Evolutionary conservation across 139 green algal genomes (phyloP), one percentile per base, ranked within the genome.

Genomic region (Tetraselmis striata): DNA sequence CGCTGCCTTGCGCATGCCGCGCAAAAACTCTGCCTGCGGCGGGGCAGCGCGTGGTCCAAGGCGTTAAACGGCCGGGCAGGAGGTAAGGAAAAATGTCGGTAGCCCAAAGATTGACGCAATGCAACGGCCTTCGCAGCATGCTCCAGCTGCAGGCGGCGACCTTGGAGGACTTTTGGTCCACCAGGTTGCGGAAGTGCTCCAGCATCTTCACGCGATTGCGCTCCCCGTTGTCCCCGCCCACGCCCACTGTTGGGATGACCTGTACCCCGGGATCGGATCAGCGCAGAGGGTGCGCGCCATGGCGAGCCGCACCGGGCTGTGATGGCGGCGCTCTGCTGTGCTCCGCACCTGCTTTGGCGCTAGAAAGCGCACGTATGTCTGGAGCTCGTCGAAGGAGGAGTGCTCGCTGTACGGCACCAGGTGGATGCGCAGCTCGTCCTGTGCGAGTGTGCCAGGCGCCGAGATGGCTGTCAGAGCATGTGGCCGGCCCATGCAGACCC

Each of bases 401-500:
- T 98, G 95, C 88, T 98, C 95, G 27, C 83, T 92, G 93, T 98
- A 98, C 1, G 95, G 94, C 59, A 98, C 90, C 58, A 97, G 89
- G 83, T 97, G 89, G 28, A 96, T 67, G 45, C 45, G 45, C 45
- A 67, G 18, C 45, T 67, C 18, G 45, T 67, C 45, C n/a, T n/a
- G n/a, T n/a, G n/a, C n/a, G n/a, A n/a, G n/a, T n/a, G n/a, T n/a
- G n/a, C n/a, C n/a, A n/a, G n/a, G n/a, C n/a, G n/a, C n/a, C n/a
- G n/a, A n/a, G n/a, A n/a, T n/a, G n/a, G n/a, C n/a, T n/a, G n/a
- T n/a, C n/a, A n/a, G n/a, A n/a, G n/a, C n/a, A n/a, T n/a, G n/a
- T n/a, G n/a, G n/a, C n/a, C n/a, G n/a, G n/a, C n/a, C 85, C 0
- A n/a, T 67, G 30, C 83, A 86, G 11, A 30, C 2, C n/a, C 58